Base-by-base conservation (phyloP, 352 stramenopile genomes). In the Globisporangium lucens region DNA sequence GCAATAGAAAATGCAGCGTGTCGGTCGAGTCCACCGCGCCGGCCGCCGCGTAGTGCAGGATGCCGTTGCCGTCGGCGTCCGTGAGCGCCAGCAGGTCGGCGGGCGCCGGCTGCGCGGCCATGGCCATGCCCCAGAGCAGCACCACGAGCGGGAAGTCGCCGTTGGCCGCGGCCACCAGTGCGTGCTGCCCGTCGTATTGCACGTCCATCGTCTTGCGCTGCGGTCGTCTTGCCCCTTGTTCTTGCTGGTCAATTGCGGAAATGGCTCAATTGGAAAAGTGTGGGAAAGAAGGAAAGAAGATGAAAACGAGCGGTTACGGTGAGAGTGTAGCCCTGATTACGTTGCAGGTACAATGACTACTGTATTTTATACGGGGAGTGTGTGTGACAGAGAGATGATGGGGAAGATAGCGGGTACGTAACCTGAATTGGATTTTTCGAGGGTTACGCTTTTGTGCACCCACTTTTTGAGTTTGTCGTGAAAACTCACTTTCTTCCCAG, bases 61-160 rank as follows among this genome's bases (percentile, higher is more conserved):
- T 66, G 0, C 69, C 66, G 72, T 93, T 95, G 35, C 78, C 77
- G 33, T 70, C 27, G 2, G 55, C 58, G 71, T 95, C 87, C 27
- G 68, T 69, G 15, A 72, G 71, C 17, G 65, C 71, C 41, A 91
- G 67, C 63, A 93, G 61, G 61, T 93, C 82, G 1, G 76, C 76
- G 4, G 78, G 77, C 56, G 72, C 46, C 3, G 81, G 83, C 58
- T 87, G 80, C 72, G 75, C 73, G 9, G 84, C 87, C 73, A 91
- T 85, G 6, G 85, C 82, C 85, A 95, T 95, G 10, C 87, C 87
- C 87, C 87, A 95, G 4, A 95, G 74, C 63, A 95, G 73, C 57
- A 95, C 87, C 20, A 95, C 82, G 15, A 95, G 85, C 55, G 87
- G 87, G 62, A 95, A 95, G 69, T 95, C 85, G 30, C 87, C 87